These are phyloP conservation scores for Entomortierella lignicola DNA, from an alignment of 192 early-diverging fungal species.

Conservation along the genomic window DNA sequence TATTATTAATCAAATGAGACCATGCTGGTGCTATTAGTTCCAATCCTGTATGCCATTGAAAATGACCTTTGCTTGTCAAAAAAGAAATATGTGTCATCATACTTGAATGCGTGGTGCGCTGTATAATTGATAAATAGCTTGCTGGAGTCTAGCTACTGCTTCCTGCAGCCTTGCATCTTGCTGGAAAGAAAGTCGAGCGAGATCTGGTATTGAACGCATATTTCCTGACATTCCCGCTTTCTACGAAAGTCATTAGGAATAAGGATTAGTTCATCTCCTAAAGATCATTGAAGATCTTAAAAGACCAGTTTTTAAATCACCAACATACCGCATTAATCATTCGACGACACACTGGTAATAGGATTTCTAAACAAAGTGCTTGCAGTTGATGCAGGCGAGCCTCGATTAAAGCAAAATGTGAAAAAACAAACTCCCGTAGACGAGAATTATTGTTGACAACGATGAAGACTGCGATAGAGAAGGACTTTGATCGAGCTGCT, in stretches of 20 bases:
- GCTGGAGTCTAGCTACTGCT: slow-evolving; percentile 59
- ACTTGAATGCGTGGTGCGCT: slow-evolving; percentile 68
- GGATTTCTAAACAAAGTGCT: slow-evolving; percentile 55
- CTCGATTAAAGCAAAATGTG: slow-evolving; percentile 69
- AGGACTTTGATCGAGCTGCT: slow-evolving; percentile 61
- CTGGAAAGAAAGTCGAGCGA: slow-evolving; percentile 59
- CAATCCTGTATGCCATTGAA: too few species aligned
- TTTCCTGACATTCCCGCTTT: slow-evolving; percentile 42
- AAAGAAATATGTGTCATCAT: slow-evolving; percentile 2
- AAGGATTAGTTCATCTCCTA: not conserved
- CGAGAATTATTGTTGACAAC: slow-evolving; percentile 58
- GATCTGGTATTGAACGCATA: slow-evolving; percentile 49
- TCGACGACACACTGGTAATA: slow-evolving; percentile 46
- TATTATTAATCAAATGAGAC: slow-evolving; percentile 19
- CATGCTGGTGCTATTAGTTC: not conserved
- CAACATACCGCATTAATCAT: slow-evolving; percentile 38
- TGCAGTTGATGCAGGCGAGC: slow-evolving; percentile 67
- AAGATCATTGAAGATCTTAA: not conserved
- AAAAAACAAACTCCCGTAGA: slow-evolving; percentile 66
- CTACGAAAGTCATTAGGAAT: slow-evolving; percentile 24
- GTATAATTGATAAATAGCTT: slow-evolving; percentile 60
- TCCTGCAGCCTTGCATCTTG: slow-evolving; percentile 59
- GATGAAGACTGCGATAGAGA: slow-evolving; percentile 64
- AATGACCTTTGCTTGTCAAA: not conserved
- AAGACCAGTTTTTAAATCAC: not conserved